phyloP scores from a whole-genome alignment of 2,329 filamentous ascomycete species.

The Aspergillus nomiae region DNA sequence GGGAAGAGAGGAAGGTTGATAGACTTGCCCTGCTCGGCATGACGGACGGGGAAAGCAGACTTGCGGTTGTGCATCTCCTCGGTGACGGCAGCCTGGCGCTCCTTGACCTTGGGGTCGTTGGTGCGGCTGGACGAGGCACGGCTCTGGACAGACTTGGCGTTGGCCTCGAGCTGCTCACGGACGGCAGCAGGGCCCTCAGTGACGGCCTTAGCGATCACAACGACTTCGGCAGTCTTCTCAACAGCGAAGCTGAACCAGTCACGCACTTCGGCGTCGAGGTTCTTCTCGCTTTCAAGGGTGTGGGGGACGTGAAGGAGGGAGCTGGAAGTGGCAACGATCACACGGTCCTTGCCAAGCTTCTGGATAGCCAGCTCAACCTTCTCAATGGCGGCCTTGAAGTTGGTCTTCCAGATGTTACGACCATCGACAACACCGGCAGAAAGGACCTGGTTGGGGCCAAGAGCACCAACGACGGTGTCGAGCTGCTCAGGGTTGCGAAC shows the following conservation, averaged over 20 bases:
- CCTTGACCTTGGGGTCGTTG: slow-evolving; percentile 97
- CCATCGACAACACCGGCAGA: slow-evolving; percentile 97
- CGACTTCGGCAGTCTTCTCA: slow-evolving; percentile 91
- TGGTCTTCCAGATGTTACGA: slow-evolving; percentile 99
- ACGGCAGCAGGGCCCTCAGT: slow-evolving; percentile 88
- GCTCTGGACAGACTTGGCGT: slow-evolving; percentile 89
- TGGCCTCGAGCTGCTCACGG: slow-evolving; percentile 87
- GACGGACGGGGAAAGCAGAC: slow-evolving; percentile 82
- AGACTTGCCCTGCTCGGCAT: slow-evolving; percentile 84
- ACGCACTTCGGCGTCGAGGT: slow-evolving; percentile 86
- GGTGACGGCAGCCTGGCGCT: slow-evolving; percentile 86
- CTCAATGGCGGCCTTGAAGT: slow-evolving; percentile 95
- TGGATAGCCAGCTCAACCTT: slow-evolving; percentile 85
- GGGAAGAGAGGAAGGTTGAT: slow-evolving; percentile 96
- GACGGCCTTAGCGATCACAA: slow-evolving; percentile 94
- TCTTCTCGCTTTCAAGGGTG: slow-evolving; percentile 98
- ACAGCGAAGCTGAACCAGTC: slow-evolving; percentile 99
- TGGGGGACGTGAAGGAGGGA: slow-evolving; percentile 98
- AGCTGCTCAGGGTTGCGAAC: slow-evolving; percentile 99
- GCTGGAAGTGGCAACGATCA: slow-evolving; percentile 94
- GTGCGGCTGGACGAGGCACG: slow-evolving; percentile 91
- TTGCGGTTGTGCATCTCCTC: slow-evolving; percentile 87
- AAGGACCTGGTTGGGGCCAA: slow-evolving; percentile 85
- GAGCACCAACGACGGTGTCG: slow-evolving; percentile 75
- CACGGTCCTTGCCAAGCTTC: slow-evolving; percentile 95